phyloP scores from a whole-genome alignment of 2,329 filamentous ascomycete genomes.

The Cyphellophora europaea region DNA sequence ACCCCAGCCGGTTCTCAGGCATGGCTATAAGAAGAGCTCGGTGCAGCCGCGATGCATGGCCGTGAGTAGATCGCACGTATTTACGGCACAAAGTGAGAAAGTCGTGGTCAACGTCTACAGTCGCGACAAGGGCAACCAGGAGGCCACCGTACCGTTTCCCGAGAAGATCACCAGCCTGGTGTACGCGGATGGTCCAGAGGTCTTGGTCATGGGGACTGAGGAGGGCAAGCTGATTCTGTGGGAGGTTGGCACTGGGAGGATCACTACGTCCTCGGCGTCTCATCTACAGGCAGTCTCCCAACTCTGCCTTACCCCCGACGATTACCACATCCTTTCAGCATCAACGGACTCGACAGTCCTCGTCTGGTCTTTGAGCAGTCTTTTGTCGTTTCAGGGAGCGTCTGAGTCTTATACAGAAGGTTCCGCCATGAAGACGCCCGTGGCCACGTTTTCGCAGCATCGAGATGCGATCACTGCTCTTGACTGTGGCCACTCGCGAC shows the following conservation, averaged over 20 bases:
- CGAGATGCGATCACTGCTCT: conserved; percentile 40
- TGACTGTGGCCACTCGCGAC: conserved; percentile 56
- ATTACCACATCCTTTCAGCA: conserved; percentile 36
- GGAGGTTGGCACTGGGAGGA: conserved; percentile 60
- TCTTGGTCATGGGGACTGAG: conserved; percentile 71
- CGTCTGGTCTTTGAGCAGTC: conserved; percentile 73
- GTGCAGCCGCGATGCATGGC: conserved; percentile 71
- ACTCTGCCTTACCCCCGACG: conserved; percentile 60
- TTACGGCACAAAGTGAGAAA: conserved; percentile 84
- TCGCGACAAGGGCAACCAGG: conserved; percentile 72
- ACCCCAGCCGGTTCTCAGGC: conserved; percentile 64
- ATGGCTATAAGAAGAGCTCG: conserved; percentile 85
- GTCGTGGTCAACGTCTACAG: conserved; percentile 90
- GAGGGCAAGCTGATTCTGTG: conserved; percentile 82
- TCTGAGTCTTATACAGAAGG: conserved; percentile 37
- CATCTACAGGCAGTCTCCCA: conserved; percentile 54
- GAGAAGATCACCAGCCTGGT: conserved; percentile 75
- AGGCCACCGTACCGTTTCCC: conserved; percentile 77
- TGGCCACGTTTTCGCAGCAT: conserved; percentile 68
- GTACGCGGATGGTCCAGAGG: conserved; percentile 50
- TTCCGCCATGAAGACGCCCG: conserved; percentile 49
- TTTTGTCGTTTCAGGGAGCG: conserved; percentile 53
- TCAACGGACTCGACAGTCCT: conserved; percentile 73
- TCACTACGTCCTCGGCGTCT: conserved; percentile 33
- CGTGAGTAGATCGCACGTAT: conserved; percentile 72